A percentile compares a stretch with the other conserved stretches of the same genome.
Evolutionary conservation across 2,329 filamentous ascomycete genomes (phyloP).

Genomic region (Tympanopsis confertula): DNA sequence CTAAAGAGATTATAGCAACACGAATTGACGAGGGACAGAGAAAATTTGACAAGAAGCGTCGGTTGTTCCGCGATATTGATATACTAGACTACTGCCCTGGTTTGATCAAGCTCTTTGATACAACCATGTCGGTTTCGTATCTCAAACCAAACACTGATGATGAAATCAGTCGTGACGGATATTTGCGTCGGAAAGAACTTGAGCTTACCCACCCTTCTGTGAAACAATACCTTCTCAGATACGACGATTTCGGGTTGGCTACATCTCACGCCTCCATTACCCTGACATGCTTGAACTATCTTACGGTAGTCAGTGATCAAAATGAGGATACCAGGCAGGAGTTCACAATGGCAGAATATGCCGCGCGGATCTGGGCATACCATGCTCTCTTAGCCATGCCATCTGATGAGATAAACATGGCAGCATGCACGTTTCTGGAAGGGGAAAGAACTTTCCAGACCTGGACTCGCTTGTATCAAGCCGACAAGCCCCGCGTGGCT

Average conservation of each 20-base stretch:
- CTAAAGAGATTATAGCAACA: conserved; percentile 10
- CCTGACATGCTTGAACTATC: conserved; percentile 10
- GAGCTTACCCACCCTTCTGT: conserved; percentile 13
- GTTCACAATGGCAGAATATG: conserved; percentile 9
- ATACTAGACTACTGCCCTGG: conserved; percentile 7
- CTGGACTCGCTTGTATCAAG: conserved; percentile 5
- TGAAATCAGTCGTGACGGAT: background rate
- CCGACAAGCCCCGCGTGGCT: background rate
- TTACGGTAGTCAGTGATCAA: conserved; percentile 5
- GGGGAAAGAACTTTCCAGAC: conserved; percentile 4
- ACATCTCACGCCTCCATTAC: conserved; percentile 8
- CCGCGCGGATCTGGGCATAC: conserved; percentile 8
- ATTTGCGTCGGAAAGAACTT: conserved; percentile 6
- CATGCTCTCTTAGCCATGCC: conserved; percentile 4
- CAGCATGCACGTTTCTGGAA: conserved; percentile 5
- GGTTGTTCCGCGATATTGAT: conserved; percentile 1
- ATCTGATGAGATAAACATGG: conserved; percentile 3
- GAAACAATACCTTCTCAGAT: conserved; percentile 9
- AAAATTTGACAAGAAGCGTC: conserved; percentile 4
- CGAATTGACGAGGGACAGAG: conserved; percentile 4
- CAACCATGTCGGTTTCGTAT: background rate
- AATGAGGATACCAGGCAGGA: conserved; percentile 1
- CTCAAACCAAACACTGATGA: background rate
- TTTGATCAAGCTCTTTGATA: conserved; percentile 5
- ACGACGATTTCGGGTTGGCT: conserved; percentile 1